Evolutionary conservation across 441 rosid genomes (phyloP), one percentile per base, ranked within the genome.

Genomic region (Sinapis alba): DNA sequence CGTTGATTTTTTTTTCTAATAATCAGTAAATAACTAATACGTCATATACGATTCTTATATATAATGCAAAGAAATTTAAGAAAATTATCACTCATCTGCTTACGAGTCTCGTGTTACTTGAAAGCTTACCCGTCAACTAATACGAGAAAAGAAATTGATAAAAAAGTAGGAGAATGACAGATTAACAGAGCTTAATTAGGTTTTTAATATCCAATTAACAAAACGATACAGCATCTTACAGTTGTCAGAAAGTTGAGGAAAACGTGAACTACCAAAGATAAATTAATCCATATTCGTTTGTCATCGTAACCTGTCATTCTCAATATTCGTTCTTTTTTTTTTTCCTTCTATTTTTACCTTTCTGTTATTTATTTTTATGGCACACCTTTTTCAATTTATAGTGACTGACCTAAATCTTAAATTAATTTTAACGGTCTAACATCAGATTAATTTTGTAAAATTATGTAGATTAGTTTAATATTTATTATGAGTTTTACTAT

Each of bases 61-160:
- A 0, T 32, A 7, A 28, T 28, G 68, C 45, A 45, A 51, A 51
- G 1, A 74, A 8, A 9, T 60, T 15, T 67, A 59, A 11, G 3
- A 50, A 34, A n/a, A 30, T 2, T 0, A 28, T 1, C 54, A 60
- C 28, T 18, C 8, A 8, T 23, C 21, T 53, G 56, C 64, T 56
- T 56, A 56, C 59, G 7, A 69, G 59, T 62, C 59, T 69, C 24
- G 41, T 43, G 36, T 50, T 34, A 60, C 58, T 9, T 68, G 74
- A 68, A 68, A 75, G 32, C 65, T 69, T 11, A 69, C 75, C 20
- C 61, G 13, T 58, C 76, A 77, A 72, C 77, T 50, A 66, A 72
- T 60, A 27, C 53, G 64, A 59, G 36, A 34, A 43, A 50, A 77
- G 20, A 32, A 50, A 50, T 18, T 50, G 56, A 65, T 30, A 6